Base-by-base conservation (phyloP, 306 rosid species). In the Rosa chinensis region DNA sequence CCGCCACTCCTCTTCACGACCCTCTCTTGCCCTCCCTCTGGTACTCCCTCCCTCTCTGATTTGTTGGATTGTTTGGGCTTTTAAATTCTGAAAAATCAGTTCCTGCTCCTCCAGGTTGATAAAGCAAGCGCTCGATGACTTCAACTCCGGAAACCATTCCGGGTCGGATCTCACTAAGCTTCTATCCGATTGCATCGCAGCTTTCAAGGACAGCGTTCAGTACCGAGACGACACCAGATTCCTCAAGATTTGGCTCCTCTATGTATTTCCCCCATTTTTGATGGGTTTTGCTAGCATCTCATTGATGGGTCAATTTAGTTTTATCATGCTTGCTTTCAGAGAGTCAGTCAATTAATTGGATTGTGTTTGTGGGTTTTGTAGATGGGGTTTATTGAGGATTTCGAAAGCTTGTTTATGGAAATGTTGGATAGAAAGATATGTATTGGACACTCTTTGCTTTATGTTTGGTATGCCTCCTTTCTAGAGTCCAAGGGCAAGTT, bases 181-280 rank as follows among this genome's bases (percentile, higher is more conserved):
- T 73, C 87, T 90, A 66, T 21, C 66, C 17, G 89, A 91, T 66
- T 93, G 98, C 87, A 86, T 89, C 77, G 12, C 18, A 16, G 80
- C 32, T 23, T 93, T 90, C 86, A 88, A 82, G 85, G 75, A 81
- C 82, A 72, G 35, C 43, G 85, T 28, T 47, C 89, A 45, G n/a
- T 93, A 93, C 88, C 82, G 84, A 62, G 76, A 87, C 67, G 98
- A 91, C 81, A 49, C 77, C 84, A 82, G 98, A 87, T 93, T 93
- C 74, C 93, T 93, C 78, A 90, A 89, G 89, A 87, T 93, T 74
- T 91, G 98, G 93, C 82, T 91, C 85, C 85, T 93, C 76, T 89
- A 88, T 84, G 98, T 93, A 82, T 23, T 56, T 48, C 75, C 45
- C 7, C 9, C 6, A 63, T 48, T 44, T 77, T 21, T 32, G 9